Percentiles rank a stretch among this genome's conserved stretches.
phyloP scores from a whole-genome alignment of 352 stramenopile genomes.

The Globisporangium cystogenes region DNA sequence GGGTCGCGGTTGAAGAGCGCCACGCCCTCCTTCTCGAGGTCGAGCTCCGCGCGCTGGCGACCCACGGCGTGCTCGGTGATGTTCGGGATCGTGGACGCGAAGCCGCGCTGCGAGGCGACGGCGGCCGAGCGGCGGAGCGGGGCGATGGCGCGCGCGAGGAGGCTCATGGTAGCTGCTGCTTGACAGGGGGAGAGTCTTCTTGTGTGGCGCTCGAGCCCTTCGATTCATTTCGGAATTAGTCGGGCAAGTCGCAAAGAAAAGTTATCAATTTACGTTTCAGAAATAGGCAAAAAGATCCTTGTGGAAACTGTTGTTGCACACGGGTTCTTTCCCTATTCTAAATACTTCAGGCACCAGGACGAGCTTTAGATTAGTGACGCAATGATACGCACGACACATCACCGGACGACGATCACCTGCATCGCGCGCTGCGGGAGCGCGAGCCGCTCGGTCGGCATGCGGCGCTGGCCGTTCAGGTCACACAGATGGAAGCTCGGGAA shows the following conservation, averaged over 20 bases:
- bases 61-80: constrained; percentile 79
- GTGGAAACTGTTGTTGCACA: too few relatives aligned
- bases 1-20: constrained; percentile 79
- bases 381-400: background rate
- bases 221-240: too few relatives aligned
- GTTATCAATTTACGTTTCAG: too few relatives aligned
- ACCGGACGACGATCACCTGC: constrained; percentile 21
- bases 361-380: too few relatives aligned
- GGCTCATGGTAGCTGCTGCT: constrained; percentile 22
- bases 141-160: constrained; percentile 45
- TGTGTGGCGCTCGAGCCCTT: too few relatives aligned
- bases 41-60: constrained; percentile 70
- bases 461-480: constrained; percentile 7
- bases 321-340: too few relatives aligned
- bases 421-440: constrained; percentile 18
- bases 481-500: constrained; percentile 51
- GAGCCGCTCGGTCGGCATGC: background rate
- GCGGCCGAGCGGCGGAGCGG: constrained; percentile 38
- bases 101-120: constrained; percentile 34
- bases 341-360: too few relatives aligned
- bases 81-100: constrained; percentile 65
- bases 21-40: constrained; percentile 62
- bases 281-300: too few relatives aligned
- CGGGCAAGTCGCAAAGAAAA: too few relatives aligned
- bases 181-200: background rate